Evolutionary conservation across 2,329 filamentous ascomycete species (phyloP), one percentile per base, ranked within the genome.

Genomic region (Microcyclosporella mali): DNA sequence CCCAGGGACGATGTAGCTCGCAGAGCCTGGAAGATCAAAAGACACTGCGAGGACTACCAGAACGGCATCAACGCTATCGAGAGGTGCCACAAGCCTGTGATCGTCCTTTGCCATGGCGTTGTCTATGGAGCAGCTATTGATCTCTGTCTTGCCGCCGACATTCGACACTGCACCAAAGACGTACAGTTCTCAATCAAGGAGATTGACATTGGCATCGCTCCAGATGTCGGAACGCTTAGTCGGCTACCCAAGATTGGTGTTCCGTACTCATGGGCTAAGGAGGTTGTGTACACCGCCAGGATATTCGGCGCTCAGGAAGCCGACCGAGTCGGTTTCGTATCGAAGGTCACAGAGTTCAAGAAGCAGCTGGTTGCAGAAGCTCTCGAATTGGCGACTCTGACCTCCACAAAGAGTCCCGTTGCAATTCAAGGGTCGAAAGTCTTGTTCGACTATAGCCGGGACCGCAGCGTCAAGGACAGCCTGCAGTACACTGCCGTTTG

Each of bases 391-490:
- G 87, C 84, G 1, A 66, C 60, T 4, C 56, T 81, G 56, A 78
- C 95, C 46, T 84, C 85, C 19, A 70, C 65, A 10, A 95, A 95
- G 74, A 92, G 85, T 59, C 90, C 90, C 0, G 81, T 97, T 15
- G 88, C 88, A 1, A 85, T 90, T 48, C 79, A 88, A 69, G 84
- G 86, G 6, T 94, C 88, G 3, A 94, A 94, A 70, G 85, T 90
- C 67, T 66, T 94, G 50, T 62, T 94, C 60, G 88, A 92, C 65
- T 87, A 83, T 60, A 84, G 82, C 25, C 75, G 86, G 56, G 88
- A 94, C 63, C 78, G 88, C 61, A 73, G 74, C 1, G 79, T 94
- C 21, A 78, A 77, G 37, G 87, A 94, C 54, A 51, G 52, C 10
- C 32, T 55, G 30, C 25, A 38, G 25, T 55, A 49, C 36, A 55